Conservation (phyloP, 2,329 filamentous ascomycete species). For the Didymella pinodella region DNA sequence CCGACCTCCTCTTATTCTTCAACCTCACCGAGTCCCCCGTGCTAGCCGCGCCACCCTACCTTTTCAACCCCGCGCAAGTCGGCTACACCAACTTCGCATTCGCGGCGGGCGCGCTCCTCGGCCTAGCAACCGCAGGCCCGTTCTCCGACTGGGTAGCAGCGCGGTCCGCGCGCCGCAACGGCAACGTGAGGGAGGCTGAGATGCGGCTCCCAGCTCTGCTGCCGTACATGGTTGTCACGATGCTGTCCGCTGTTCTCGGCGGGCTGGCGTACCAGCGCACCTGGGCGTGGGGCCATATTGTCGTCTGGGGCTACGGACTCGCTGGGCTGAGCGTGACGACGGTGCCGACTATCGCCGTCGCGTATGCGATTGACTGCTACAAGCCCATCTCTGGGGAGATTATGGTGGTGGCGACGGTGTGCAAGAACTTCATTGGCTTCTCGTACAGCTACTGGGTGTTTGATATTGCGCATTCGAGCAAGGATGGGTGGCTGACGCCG, state of each 20-base stretch:
- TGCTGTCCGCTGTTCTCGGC: constrained; percentile 59
- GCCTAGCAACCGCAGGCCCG: constrained; percentile 63
- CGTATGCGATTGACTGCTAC: constrained; percentile 58
- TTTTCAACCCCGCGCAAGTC: constrained; percentile 54
- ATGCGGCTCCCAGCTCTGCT: constrained; percentile 59
- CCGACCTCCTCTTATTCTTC: constrained; percentile 57
- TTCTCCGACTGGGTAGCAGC: constrained; percentile 66
- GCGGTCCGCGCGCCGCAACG: constrained; percentile 60
- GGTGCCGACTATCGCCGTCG: constrained; percentile 54
- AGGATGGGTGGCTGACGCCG: constrained; percentile 52
- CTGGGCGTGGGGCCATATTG: constrained; percentile 60
- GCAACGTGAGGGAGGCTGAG: constrained; percentile 65
- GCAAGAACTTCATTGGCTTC: constrained; percentile 57
- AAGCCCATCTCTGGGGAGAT: constrained; percentile 58
- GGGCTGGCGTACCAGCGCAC: constrained; percentile 58
- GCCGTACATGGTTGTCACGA: constrained; percentile 61
- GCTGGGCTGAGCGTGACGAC: constrained; percentile 53
- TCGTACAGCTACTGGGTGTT: constrained; percentile 55
- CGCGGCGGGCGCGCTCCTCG: constrained; percentile 62
- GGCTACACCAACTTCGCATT: constrained; percentile 59
- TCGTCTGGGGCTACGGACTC: constrained; percentile 59
- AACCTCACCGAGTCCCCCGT: constrained; percentile 61
- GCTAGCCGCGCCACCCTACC: constrained; percentile 57
- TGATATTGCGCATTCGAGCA: constrained; percentile 45
- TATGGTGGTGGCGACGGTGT: constrained; percentile 55